Evolutionary conservation across 495 filamentous ascomycete genomes (phyloP).

Genomic region (Penicillium canescens): DNA sequence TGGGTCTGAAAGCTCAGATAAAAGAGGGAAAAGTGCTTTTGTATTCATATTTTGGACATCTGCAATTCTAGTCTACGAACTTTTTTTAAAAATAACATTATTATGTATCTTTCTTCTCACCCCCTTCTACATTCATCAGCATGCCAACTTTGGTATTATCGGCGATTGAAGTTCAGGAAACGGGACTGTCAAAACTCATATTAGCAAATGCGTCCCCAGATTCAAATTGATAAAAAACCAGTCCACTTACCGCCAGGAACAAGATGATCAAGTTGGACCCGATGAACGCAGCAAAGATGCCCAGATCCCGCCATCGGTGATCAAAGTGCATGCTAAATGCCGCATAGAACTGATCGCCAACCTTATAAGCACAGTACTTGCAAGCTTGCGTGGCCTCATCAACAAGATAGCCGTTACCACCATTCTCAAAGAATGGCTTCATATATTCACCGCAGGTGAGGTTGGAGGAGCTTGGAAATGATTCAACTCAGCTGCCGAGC

Average conservation of each 20-base stretch:
- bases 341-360: slow-evolving; percentile 77
- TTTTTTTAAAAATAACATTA: too few species aligned
- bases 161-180: slow-evolving; percentile 65
- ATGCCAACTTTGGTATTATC: slow-evolving; percentile 27
- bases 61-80: too few species aligned
- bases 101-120: too few species aligned
- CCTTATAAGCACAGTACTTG: slow-evolving; percentile 74
- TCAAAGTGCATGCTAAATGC: slow-evolving; percentile 63
- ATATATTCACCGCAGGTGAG: slow-evolving; percentile 74
- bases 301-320: slow-evolving; percentile 76
- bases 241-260: slow-evolving; percentile 53
- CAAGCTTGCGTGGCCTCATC: slow-evolving; percentile 61
- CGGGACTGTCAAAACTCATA: slow-evolving; percentile 46
- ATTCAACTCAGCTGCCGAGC: slow-evolving; percentile 57
- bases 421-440: slow-evolving; percentile 61
- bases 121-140: too few species aligned
- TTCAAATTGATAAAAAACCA: too few species aligned
- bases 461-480: slow-evolving; percentile 56
- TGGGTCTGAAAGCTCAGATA: too few species aligned
- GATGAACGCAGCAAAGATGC: slow-evolving; percentile 72
- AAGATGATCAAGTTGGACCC: slow-evolving; percentile 76
- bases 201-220: background rate
- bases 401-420: slow-evolving; percentile 66
- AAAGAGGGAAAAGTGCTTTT: too few species aligned
- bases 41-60: too few species aligned